These are phyloP conservation scores for Fusarium falciforme DNA, from an alignment of 2,329 filamentous ascomycete species.

Conservation along the genomic window DNA sequence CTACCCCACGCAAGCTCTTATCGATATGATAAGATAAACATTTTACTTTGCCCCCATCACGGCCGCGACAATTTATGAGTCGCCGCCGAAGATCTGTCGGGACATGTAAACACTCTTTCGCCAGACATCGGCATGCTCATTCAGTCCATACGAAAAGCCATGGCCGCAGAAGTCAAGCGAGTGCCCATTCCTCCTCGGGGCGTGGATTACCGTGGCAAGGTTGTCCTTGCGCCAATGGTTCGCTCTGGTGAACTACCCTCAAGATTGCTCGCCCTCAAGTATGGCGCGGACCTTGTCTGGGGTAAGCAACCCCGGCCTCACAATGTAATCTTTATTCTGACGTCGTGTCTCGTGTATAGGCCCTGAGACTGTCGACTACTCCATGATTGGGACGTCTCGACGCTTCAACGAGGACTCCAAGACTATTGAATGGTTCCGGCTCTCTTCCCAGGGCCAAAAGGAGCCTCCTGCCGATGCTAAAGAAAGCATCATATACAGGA, in stretches of 20 bases:
- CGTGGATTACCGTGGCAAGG: constrained; percentile 92
- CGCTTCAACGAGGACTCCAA: constrained; percentile 79
- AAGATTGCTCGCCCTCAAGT: constrained; percentile 87
- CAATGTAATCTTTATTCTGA: constrained; percentile 1
- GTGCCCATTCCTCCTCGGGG: constrained; percentile 89
- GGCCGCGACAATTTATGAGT: constrained; percentile 28
- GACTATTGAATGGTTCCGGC: constrained; percentile 86
- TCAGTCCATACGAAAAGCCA: constrained; percentile 60
- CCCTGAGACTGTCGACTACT: constrained; percentile 92
- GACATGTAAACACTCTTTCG: constrained; percentile 9
- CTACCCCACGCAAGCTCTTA: constrained; percentile 12
- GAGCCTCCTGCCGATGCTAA: constrained; percentile 64
- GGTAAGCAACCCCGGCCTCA: constrained; percentile 62
- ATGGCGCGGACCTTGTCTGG: constrained; percentile 97
- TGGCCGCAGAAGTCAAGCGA: constrained; percentile 70
- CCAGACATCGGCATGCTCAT: constrained; percentile 46
- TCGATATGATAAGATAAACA: constrained; percentile 38
- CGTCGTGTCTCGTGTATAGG: constrained; percentile 58
- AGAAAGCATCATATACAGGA: constrained; percentile 82
- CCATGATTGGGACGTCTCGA: constrained; percentile 88
- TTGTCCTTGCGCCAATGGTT: constrained; percentile 98
- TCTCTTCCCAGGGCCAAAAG: constrained; percentile 76
- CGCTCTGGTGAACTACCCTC: constrained; percentile 96
- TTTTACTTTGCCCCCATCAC: constrained; percentile 32
- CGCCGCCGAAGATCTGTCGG: background rate